phyloP scores from a whole-genome alignment of 1,284 basidiomycete species.

The Naganishia sp. region DNA sequence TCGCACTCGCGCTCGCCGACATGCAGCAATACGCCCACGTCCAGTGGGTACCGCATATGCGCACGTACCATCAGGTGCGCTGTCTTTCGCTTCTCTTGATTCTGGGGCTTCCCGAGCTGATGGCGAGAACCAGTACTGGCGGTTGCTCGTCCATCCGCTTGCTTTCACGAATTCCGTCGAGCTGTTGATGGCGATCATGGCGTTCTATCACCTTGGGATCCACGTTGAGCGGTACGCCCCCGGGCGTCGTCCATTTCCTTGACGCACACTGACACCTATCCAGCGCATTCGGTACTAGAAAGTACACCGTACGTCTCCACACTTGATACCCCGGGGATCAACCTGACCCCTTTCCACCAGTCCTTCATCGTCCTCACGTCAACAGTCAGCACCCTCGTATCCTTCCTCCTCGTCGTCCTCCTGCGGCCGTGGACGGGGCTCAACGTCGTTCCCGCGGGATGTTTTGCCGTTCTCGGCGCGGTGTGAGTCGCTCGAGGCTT shows the following conservation, averaged over 20 bases:
- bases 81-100: slow-evolving; percentile 7
- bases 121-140: slow-evolving; percentile 70
- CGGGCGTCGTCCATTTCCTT: not conserved
- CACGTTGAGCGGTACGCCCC: slow-evolving; percentile 66
- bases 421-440: slow-evolving; percentile 61
- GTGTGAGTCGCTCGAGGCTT: slow-evolving; percentile 39
- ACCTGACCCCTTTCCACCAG: slow-evolving; percentile 53
- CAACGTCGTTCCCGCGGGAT: slow-evolving; percentile 73
- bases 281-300: slow-evolving; percentile 74
- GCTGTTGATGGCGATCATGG: slow-evolving; percentile 71
- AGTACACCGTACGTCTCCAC: slow-evolving; percentile 72
- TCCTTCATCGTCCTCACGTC: slow-evolving; percentile 71
- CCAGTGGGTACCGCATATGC: slow-evolving; percentile 58
- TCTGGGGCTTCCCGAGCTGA: not conserved
- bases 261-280: not conserved
- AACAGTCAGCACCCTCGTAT: slow-evolving; percentile 66
- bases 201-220: slow-evolving; percentile 72
- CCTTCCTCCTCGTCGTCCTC: slow-evolving; percentile 65
- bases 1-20: slow-evolving; percentile 74
- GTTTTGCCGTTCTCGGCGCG: slow-evolving; percentile 62
- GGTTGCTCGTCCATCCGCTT: slow-evolving; percentile 71
- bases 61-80: slow-evolving; percentile 54
- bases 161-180: slow-evolving; percentile 83
- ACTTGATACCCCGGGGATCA: not conserved
- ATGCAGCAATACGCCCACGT: slow-evolving; percentile 83